Evolutionary conservation across 805 yeast species (phyloP).

Genomic region (Maudiozyma saulgeensis): DNA sequence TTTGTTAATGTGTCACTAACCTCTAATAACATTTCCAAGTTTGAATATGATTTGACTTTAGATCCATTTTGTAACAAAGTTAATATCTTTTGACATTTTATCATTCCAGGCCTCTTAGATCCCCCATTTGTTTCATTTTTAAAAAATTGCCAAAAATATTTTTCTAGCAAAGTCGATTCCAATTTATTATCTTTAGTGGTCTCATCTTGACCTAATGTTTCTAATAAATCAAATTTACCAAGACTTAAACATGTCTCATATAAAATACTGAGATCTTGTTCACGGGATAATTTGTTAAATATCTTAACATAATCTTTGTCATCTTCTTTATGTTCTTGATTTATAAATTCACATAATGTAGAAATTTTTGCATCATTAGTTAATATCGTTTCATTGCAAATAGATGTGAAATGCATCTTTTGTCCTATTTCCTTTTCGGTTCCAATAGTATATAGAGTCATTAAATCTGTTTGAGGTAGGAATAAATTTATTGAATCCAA

Average conservation of each 20-base stretch:
- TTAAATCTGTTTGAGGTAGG: slow-evolving; percentile 10
- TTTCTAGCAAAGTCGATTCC: slow-evolving; percentile 12
- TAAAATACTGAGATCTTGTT: slow-evolving; percentile 10
- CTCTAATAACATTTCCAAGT: slow-evolving; percentile 16
- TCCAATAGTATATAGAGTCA: slow-evolving; percentile 14
- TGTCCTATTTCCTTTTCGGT: slow-evolving; percentile 18
- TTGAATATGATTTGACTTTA: slow-evolving; percentile 5
- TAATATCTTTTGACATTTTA: slow-evolving; percentile 28
- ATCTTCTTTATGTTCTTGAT: neutral
- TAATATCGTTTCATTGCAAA: slow-evolving; percentile 7
- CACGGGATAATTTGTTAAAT: slow-evolving; percentile 11
- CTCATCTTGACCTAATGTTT: slow-evolving; percentile 5
- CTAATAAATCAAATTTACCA: slow-evolving; percentile 23
- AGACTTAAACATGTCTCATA: slow-evolving; percentile 23
- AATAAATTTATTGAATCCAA: slow-evolving; percentile 9
- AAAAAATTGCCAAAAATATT: slow-evolving; percentile 35
- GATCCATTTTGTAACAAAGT: slow-evolving; percentile 12
- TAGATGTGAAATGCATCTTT: slow-evolving; percentile 16
- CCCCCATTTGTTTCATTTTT: slow-evolving; percentile 37
- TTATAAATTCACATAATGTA: neutral
- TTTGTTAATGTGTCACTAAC: slow-evolving; percentile 25
- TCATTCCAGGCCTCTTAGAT: slow-evolving; percentile 32
- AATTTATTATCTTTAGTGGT: neutral
- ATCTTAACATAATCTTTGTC: slow-evolving; percentile 3
- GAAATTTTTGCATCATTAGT: neutral